These are phyloP conservation scores for Syncephalastrum contaminatum DNA, from an alignment of 371 early-diverging fungal species.

Conservation along the genomic window DNA sequence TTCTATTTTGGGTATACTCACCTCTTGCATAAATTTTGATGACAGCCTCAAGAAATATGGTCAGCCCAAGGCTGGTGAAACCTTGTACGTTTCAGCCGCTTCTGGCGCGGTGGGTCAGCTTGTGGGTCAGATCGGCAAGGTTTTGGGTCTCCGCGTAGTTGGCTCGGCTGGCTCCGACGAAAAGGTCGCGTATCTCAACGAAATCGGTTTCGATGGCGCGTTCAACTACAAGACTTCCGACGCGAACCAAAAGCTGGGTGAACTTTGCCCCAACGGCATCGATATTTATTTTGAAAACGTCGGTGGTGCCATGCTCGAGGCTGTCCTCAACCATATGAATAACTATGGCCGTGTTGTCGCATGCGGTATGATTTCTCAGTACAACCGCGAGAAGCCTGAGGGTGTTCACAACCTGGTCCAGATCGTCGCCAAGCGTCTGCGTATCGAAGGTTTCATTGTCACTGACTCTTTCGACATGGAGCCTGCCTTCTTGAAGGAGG, in stretches of 20 bases:
- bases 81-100: conserved; percentile 54
- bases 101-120: conserved; percentile 60
- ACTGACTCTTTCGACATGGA: conserved; percentile 41
- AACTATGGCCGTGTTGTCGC: conserved; percentile 54
- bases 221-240: conserved; percentile 83
- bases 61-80: conserved; percentile 49
- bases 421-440: conserved; percentile 44
- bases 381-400: conserved; percentile 46
- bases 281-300: conserved; percentile 77
- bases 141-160: conserved; percentile 63
- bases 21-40: background rate
- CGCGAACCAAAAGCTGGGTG: conserved; percentile 30
- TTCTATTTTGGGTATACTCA: background rate
- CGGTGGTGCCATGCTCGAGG: conserved; percentile 71
- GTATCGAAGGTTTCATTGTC: conserved; percentile 67
- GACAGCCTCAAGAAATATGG: conserved; percentile 21
- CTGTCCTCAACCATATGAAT: conserved; percentile 55
- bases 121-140: conserved; percentile 69
- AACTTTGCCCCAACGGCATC: conserved; percentile 65
- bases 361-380: conserved; percentile 74
- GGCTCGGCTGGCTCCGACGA: conserved; percentile 79
- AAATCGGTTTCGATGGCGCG: conserved; percentile 68
- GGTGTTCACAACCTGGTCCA: conserved; percentile 36
- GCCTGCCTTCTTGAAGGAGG: conserved; percentile 57
- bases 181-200: conserved; percentile 65